Evolutionary conservation across 257 asterid species (phyloP).

Genomic region (Plantago major): DNA sequence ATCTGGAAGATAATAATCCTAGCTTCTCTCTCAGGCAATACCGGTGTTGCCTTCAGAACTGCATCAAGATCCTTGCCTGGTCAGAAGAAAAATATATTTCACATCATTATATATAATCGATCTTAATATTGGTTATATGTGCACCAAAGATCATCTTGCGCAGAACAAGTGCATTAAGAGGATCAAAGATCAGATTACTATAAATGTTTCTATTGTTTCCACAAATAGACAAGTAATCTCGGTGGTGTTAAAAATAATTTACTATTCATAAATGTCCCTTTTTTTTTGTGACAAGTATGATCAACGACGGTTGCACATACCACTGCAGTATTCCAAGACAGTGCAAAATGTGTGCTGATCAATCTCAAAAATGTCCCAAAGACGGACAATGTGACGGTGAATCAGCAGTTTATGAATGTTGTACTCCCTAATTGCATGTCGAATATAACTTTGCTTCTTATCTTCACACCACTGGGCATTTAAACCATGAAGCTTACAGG

Average conservation of each 20-base stretch:
- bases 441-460: conserved; percentile 91
- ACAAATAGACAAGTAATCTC: conserved; percentile 2
- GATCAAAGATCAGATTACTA: background rate
- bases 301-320: conserved; percentile 32
- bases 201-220: conserved; percentile 1
- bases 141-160: conserved; percentile 5
- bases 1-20: conserved; percentile 83
- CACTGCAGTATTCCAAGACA: conserved; percentile 91
- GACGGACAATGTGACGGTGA: conserved; percentile 91
- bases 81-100: background rate
- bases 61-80: conserved; percentile 99
- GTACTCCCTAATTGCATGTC: conserved; percentile 99
- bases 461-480: conserved; percentile 99
- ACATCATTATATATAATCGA: background rate
- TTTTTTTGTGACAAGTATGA: conserved; percentile 1
- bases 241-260: background rate
- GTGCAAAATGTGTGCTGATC: conserved; percentile 98
- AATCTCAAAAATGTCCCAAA: conserved; percentile 97
- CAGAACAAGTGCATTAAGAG: background rate
- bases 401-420: conserved; percentile 91
- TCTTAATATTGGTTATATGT: background rate
- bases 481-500: conserved; percentile 97
- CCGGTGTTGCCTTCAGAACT: conserved; percentile 81
- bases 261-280: background rate
- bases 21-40: conserved; percentile 90